Evolutionary conservation across 78 protist species (phyloP), one percentile per base, ranked within the genome.

Genomic region (Dictyostelium firmibasis): DNA sequence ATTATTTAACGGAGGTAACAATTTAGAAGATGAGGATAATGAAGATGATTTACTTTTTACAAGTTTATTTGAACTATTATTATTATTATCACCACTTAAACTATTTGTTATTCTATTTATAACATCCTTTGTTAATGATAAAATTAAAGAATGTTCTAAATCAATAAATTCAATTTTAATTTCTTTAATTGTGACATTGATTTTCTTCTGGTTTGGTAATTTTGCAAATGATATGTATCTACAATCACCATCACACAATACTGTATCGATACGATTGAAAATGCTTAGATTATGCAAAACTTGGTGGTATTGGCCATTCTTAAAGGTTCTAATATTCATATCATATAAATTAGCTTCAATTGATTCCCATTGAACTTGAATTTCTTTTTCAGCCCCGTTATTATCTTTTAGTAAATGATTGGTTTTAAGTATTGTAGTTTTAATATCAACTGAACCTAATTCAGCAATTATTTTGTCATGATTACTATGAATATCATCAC

Each of bases 381-480:
- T 27, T 35, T 47, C 25, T 8, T 85, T 83, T 20, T 27, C 10
- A 18, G 72, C 74, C 6, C 20, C 27, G 2, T 20, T 41, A 10
- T 16, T 3, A 16, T 74, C 81, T 74, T 62, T 53, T 10, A 67
- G 10, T 27, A 29, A 27, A 67, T 67, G 75, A 27, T 67, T 25
- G 1, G 62, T 74, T 60, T 38, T 47, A 8, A n/a, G 57, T 1
- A 89, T 20, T 47, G 60, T 67, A 13, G 94, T 89, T 29, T 72
- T 76, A 18, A 89, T 47, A 8, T 89, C 94, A 7, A 89, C 82
- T 1, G 87, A 81, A 9, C 94, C 94, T 8, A 89, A 60, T 69
- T 89, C 94, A 38, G 88, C 77, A 4, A 89, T 89, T 4, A 89
- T 69, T 84, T 47, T 78, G 35, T 89, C 94, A 57, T 89, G 81